Conservation (phyloP, 805 yeast species). For the Dipodascopsis tothii region DNA sequence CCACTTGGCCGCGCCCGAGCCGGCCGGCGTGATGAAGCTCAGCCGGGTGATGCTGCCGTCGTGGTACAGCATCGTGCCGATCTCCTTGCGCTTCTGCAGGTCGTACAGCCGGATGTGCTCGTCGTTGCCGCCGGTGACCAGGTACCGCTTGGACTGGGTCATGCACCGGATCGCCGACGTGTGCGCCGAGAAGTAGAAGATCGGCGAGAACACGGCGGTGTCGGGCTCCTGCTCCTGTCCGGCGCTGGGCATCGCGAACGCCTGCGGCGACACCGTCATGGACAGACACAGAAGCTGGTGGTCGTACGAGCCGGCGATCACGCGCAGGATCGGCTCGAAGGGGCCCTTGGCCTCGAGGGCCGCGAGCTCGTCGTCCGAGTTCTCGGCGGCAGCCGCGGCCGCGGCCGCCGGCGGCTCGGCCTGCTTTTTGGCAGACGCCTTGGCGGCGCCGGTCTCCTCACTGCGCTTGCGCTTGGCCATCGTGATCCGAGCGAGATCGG, state of each 20-base stretch:
- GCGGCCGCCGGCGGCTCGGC: neutral
- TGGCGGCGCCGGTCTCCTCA: neutral
- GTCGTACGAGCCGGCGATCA: conserved; percentile 91
- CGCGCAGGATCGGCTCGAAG: conserved; percentile 41
- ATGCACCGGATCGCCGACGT: conserved; percentile 77
- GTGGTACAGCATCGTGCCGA: conserved; percentile 84
- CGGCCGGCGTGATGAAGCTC: conserved; percentile 39
- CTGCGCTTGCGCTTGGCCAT: neutral
- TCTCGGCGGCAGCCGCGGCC: neutral
- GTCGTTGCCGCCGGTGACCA: conserved; percentile 92
- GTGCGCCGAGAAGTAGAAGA: conserved; percentile 94
- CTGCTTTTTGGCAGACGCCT: neutral
- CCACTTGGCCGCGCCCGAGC: conserved; percentile 60
- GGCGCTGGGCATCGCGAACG: conserved; percentile 17
- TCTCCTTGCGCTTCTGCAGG: conserved; percentile 83
- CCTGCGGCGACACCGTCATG: conserved; percentile 44
- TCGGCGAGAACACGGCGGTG: conserved; percentile 64
- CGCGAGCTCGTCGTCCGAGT: neutral
- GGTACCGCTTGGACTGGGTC: conserved; percentile 72
- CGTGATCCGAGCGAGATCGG: too few relatives aligned
- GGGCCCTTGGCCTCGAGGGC: neutral
- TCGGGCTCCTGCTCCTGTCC: conserved; percentile 38
- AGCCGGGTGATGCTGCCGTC: conserved; percentile 79
- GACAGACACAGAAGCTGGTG: conserved; percentile 84
- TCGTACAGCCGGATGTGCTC: conserved; percentile 93